These are phyloP conservation scores for Wallacemonas sp. DNA, from an alignment of 208 protist species.

Conservation along the genomic window DNA sequence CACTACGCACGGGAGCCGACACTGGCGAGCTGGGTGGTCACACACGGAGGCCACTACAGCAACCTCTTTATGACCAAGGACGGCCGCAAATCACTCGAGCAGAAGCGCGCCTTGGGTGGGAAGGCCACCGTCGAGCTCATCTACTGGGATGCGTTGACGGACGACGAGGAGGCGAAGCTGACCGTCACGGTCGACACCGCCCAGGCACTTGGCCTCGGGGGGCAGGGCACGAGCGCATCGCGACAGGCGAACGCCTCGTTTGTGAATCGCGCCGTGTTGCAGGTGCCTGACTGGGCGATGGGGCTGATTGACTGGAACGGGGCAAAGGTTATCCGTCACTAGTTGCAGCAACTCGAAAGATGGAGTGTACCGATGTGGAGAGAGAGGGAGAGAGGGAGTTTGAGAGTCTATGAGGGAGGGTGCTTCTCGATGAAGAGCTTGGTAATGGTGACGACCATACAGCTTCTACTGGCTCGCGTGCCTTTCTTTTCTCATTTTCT, in stretches of 20 bases:
- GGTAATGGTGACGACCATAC: too few species aligned
- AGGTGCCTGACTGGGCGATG: conserved; percentile 53
- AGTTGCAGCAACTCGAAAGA: too few species aligned
- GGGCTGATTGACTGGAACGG: conserved; percentile 74
- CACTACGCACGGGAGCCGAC: conserved; percentile 39
- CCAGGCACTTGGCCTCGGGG: conserved; percentile 1
- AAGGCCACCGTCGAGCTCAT: conserved; percentile 49
- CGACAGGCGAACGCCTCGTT: conserved; percentile 25
- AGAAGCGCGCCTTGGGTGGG: conserved; percentile 48
- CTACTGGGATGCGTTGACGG: conserved; percentile 67
- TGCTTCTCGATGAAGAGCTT: too few species aligned
- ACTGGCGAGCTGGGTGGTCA: conserved; percentile 81
- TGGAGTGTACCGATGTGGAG: conserved; percentile 3
- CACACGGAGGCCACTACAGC: conserved; percentile 49
- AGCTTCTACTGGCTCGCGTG: too few species aligned
- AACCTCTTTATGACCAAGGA: conserved; percentile 79
- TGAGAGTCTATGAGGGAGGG: not conserved
- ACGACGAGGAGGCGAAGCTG: conserved; percentile 52
- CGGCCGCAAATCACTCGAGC: conserved; percentile 51
- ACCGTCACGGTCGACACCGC: conserved; percentile 39
- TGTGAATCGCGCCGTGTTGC: conserved; percentile 49
- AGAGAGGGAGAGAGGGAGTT: conserved; percentile 5
- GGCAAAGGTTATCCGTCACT: conserved; percentile 14
- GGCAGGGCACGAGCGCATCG: conserved; percentile 12
- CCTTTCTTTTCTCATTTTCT: conserved; percentile 22